Evolutionary conservation across 441 rosid genomes (phyloP), one percentile per base, ranked within the genome.

Genomic region (Gossypium lobatum): DNA sequence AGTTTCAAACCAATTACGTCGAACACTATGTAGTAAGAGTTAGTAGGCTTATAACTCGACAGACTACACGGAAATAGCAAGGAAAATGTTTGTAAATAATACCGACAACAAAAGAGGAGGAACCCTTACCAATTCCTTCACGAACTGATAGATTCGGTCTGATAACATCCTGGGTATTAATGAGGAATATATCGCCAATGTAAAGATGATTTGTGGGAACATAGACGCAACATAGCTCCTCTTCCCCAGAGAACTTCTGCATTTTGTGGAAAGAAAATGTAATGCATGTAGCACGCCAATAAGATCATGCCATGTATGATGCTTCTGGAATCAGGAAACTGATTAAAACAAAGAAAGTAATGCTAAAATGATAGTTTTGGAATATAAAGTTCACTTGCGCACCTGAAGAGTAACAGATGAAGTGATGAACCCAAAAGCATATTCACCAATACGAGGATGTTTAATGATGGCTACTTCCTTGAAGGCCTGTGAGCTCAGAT

Each of bases 381-480:
- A 50, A 11, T 13, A 42, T 53, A 76, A 62, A 71, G 18, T n/a
- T 61, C 70, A 76, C 9, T 64, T 62, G 72, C 76, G 45, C 7
- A 91, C 99, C 96, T 93, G 99, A 28, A 95, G 90, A 75, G 82
- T 73, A 50, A 95, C 91, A n/a, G 92, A 84, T 7, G 99, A 93
- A 63, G 98, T 93, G 69, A 95, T 93, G 84, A 95, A 95, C 65
- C 99, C 99, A 67, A 95, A 91, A 3, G 99, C 98, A 72, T 95
- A 93, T 91, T 93, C 99, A 78, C 99, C 99, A 26, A 91, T 85
- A 53, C 98, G 96, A 16, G 99, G 98, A 89, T 95, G 99, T 76
- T 95, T 84, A 75, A 93, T 95, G 63, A 95, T 93, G 72, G 99
- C 98, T 42, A 95, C 96, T 84, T 95, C 99, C 78, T 95, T 95